These are phyloP conservation scores for Fusarium luffae DNA, from an alignment of 2,329 filamentous ascomycete species.

Conservation along the genomic window DNA sequence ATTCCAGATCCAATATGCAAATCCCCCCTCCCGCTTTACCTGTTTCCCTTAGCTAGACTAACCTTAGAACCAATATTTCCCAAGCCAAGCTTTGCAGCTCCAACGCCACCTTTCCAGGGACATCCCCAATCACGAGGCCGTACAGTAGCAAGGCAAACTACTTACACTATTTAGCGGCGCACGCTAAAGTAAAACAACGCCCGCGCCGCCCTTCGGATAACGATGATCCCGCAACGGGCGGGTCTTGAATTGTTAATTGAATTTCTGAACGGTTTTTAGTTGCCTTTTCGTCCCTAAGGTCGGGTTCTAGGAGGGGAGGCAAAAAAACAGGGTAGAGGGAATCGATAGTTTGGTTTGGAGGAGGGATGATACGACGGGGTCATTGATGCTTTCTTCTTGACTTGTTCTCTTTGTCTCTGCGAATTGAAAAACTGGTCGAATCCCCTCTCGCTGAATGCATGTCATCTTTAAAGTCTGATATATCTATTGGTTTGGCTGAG, in stretches of 20 bases:
- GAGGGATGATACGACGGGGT: neutral
- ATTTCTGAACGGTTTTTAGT: conserved; percentile 15
- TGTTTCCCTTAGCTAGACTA: neutral
- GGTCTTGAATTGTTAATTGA: conserved; percentile 29
- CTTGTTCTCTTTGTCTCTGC: neutral
- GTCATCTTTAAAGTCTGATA: neutral
- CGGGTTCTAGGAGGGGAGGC: conserved; percentile 6
- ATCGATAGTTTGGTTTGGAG: conserved; percentile 22
- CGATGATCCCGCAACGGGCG: conserved; percentile 22
- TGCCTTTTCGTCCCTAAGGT: neutral
- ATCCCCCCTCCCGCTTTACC: neutral
- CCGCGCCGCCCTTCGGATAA: conserved; percentile 23
- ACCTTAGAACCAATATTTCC: conserved; percentile 17
- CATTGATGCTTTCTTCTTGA: neutral
- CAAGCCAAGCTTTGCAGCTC: conserved; percentile 27
- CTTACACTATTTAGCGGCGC: conserved; percentile 32
- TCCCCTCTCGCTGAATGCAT: neutral
- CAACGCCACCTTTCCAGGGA: conserved; percentile 35
- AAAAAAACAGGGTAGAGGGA: conserved; percentile 14
- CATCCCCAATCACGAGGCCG: conserved; percentile 32
- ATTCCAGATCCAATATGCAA: conserved; percentile 19
- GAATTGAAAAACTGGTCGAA: conserved; percentile 14
- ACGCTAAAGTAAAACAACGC: conserved; percentile 24
- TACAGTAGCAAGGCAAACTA: conserved; percentile 9
- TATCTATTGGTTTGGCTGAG: conserved; percentile 1